Percentiles rank a stretch among this genome's conserved stretches.
Evolutionary conservation across 148 eudicot species (phyloP).

Genomic region (Diospyros lotus): DNA sequence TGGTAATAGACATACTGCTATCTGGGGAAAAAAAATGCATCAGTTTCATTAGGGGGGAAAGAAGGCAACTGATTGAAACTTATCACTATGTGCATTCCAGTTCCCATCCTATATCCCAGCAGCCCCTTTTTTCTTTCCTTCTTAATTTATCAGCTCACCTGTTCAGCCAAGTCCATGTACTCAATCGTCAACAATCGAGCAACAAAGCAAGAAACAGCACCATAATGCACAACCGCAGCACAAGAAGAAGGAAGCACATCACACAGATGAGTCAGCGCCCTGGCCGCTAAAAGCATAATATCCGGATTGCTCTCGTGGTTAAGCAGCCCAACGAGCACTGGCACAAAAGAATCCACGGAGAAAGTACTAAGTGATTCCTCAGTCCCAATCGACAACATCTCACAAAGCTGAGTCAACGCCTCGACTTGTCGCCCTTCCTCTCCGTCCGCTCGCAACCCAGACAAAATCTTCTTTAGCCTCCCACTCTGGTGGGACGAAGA

Average conservation of each 20-base stretch:
- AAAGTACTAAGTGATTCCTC: constrained; percentile 92
- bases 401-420: constrained; percentile 94
- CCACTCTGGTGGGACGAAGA: constrained; percentile 85
- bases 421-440: constrained; percentile 95
- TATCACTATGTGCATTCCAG: not conserved
- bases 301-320: constrained; percentile 95
- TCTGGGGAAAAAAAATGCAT: not conserved
- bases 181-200: constrained; percentile 85
- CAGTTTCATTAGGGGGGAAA: not conserved
- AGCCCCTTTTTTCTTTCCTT: not conserved
- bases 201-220: constrained; percentile 83
- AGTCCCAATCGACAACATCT: constrained; percentile 82
- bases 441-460: constrained; percentile 89
- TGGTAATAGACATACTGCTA: not conserved
- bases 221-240: constrained; percentile 93
- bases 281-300: constrained; percentile 92
- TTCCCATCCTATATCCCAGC: not conserved
- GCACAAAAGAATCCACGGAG: constrained; percentile 89
- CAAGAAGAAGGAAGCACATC: constrained; percentile 92
- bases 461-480: constrained; percentile 79
- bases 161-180: constrained; percentile 99
- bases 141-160: constrained; percentile 35
- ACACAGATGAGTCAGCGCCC: constrained; percentile 90
- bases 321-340: constrained; percentile 86
- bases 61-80: not conserved